These are phyloP conservation scores for Malus hybrid DNA, from an alignment of 331 rosid genomes.

Conservation along the genomic window DNA sequence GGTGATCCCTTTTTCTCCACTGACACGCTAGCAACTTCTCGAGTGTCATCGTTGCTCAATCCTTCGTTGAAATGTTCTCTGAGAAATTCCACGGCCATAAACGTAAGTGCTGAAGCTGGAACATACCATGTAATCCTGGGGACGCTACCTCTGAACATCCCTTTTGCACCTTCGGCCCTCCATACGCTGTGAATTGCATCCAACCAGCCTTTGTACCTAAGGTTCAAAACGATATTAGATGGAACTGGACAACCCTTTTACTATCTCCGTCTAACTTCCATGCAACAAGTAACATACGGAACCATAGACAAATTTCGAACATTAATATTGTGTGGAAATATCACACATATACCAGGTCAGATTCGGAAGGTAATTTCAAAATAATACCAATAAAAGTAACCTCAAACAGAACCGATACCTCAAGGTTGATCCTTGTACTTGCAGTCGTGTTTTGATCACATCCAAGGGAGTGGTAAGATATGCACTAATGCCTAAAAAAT, in stretches of 20 bases:
- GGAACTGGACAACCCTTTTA: not conserved
- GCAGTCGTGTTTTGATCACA: slow-evolving; percentile 77
- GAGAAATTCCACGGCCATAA: slow-evolving; percentile 88
- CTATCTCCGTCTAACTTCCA: not conserved
- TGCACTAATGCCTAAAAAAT: slow-evolving; percentile 65
- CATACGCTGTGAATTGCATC: slow-evolving; percentile 53
- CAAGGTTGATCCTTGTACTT: slow-evolving; percentile 72
- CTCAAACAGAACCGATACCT: slow-evolving; percentile 37
- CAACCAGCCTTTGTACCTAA: slow-evolving; percentile 77
- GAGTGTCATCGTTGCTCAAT: slow-evolving; percentile 7
- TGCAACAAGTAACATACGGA: not conserved
- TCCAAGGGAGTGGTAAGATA: slow-evolving; percentile 87
- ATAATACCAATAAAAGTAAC: not conserved
- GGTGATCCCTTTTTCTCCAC: slow-evolving; percentile 41
- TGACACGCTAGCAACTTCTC: slow-evolving; percentile 40
- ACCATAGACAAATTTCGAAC: not conserved
- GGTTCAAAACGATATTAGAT: not conserved
- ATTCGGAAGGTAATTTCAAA: not conserved
- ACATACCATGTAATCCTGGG: slow-evolving; percentile 88
- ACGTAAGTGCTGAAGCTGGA: slow-evolving; percentile 90
- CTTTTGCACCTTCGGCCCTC: slow-evolving; percentile 59
- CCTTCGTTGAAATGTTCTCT: slow-evolving; percentile 55
- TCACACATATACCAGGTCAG: too few relatives aligned
- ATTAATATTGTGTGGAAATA: too few relatives aligned
- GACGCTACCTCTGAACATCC: slow-evolving; percentile 74